Base-by-base conservation (phyloP, 129 eudicot genomes). In the Logfia minima region DNA sequence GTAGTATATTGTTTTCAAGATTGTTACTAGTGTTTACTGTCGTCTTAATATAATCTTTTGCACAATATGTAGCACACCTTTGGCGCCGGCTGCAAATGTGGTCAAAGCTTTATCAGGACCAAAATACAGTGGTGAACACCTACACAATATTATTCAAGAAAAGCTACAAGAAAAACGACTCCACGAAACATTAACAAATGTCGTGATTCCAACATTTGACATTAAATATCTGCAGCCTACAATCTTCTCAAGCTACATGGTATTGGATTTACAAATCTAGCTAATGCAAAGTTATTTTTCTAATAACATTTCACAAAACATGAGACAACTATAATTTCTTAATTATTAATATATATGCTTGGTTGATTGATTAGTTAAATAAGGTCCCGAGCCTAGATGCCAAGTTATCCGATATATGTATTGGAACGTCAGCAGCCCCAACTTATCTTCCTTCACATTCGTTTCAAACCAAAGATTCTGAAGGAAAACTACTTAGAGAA, bases 351-450 rank as follows among this genome's bases (percentile, higher is more conserved):
- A 31, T 71, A 32, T 17, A 0, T 75, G 28, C 43, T 80, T 34
- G 23, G 14, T 43, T 43, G 51, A 37, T 31, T 53, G 34, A 79
- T 26, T 71, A 86, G 96, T 68, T 39, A 72, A 71, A 71, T 74
- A 74, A 35, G 14, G 66, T 16, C 83, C 74, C 90, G 0, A 55
- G 79, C 9, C 48, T 88, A 22, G 84, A 88, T 84, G 90, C 85
- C 28, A 78, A 32, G 28, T 28, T 89, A 56, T 72, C 87, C 1
- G 94, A 86, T 51, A 80, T 86, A 74, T 86, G 94, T 75, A 82
- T 89, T 34, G 79, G 88, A 73, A 91, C 97, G 6, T 89, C 90
- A 0, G 88, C 90, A n/a, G 90, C 90, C 32, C 90, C 90, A 59
- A 87, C 90, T 60, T 82, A 83, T 71, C 85, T 87, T 70, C 87